Evolutionary conservation across 1,284 basidiomycete genomes (phyloP), one percentile per base, ranked within the genome.

Genomic region (Fomitopsis betulina): DNA sequence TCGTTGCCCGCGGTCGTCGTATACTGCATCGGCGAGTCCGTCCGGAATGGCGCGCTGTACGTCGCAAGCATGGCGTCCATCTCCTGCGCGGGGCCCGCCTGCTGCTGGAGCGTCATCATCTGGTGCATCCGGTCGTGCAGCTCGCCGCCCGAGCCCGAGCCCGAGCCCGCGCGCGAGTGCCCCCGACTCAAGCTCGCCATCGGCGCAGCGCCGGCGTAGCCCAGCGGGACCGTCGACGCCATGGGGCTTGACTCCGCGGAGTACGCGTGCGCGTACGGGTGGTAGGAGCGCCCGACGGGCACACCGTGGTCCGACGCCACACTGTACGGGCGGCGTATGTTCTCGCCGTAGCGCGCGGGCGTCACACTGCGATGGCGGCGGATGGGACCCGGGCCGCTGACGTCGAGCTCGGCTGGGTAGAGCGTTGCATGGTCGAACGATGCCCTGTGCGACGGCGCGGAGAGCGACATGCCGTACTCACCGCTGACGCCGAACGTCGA

Each of bases 311-410:
- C 79, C 25, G 66, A 68, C 51, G 74, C 75, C 15, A 80, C 73
- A 1, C 81, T 82, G 67, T 76, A 71, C 47, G 83, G 82, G 40
- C 84, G 66, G 53, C 83, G 72, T 56, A 80, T 78, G 32, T 73
- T 70, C 64, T 83, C 82, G 17, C 75, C 79, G 54, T 73, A 77
- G 55, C 80, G 76, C 43, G 76, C 70, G 17, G 89, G 89, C 21
- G 89, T 91, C 77, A 86, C 89, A 69, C 87, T 89, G 57, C 89
- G 75, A 68, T 89, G 84, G 52, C 88, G 76, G 55, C 87, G 73
- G 39, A 84, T 77, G 6, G 89, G 86, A 3, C 87, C 87, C n/a
- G 72, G 63, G 15, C 71, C 73, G 55, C 54, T 51, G 56, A 49
- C 39, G 58, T 63, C 60, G 73, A 73, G 68, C 12, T 72, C 73